Evolutionary conservation across 2,329 filamentous ascomycete genomes (phyloP).

Genomic region (Dryadomyces sulphureus): DNA sequence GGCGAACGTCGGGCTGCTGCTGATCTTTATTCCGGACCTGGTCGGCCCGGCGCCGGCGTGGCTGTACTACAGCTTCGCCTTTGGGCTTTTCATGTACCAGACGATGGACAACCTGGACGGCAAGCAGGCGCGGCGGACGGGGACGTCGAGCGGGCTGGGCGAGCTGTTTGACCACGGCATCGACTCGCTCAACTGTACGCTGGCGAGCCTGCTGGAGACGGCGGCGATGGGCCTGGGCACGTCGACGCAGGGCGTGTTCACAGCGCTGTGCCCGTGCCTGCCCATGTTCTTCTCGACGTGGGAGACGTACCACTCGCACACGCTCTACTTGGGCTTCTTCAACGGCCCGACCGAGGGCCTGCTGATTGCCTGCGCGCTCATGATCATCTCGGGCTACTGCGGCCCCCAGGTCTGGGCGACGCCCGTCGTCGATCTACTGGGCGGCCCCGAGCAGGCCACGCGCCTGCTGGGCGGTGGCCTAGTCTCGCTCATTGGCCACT

Average conservation of each 20-base stretch:
- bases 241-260: conserved; percentile 75
- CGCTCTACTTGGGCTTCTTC: conserved; percentile 87
- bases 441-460: conserved; percentile 22
- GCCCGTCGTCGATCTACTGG: conserved; percentile 56
- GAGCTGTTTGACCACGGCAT: conserved; percentile 98
- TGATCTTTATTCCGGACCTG: conserved; percentile 76
- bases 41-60: conserved; percentile 78
- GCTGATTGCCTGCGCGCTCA: conserved; percentile 72
- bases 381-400: conserved; percentile 75
- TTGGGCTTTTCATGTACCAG: conserved; percentile 96
- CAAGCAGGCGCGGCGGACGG: conserved; percentile 89
- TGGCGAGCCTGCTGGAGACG: conserved; percentile 79
- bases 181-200: conserved; percentile 92
- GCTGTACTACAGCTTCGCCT: conserved; percentile 91
- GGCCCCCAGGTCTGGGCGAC: conserved; percentile 78
- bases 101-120: conserved; percentile 99
- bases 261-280: conserved; percentile 76
- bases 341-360: conserved; percentile 95
- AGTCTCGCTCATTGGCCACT: conserved; percentile 47
- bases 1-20: conserved; percentile 59
- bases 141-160: conserved; percentile 84
- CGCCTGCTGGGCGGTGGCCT: conserved; percentile 28
- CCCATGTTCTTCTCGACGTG: conserved; percentile 99
- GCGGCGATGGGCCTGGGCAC: conserved; percentile 86
- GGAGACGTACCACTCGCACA: conserved; percentile 99